Percentiles rank a stretch among this genome's conserved stretches.
Conservation (phyloP, 2,329 filamentous ascomycete genomes). For the Pyrenophora tritici-repentis region DNA sequence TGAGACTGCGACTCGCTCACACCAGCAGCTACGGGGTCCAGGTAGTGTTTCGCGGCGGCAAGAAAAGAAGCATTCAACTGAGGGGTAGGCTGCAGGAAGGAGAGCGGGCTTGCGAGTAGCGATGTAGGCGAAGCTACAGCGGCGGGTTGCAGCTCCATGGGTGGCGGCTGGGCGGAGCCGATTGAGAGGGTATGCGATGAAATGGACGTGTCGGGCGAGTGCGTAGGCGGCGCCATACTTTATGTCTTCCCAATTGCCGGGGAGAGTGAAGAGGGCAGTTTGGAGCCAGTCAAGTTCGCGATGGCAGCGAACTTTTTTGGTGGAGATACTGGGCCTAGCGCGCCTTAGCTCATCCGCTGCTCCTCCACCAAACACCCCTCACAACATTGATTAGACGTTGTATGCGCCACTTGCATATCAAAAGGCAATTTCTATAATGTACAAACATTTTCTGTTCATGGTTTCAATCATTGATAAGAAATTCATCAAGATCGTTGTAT, state of each 20-base stretch:
- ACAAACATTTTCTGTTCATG: too few relatives aligned
- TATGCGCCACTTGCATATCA: too few relatives aligned
- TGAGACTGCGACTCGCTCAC: constrained; percentile 74
- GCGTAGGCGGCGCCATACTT: constrained; percentile 41
- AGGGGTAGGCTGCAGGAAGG: constrained; percentile 75
- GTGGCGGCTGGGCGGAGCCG: constrained; percentile 42
- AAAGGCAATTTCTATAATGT: too few relatives aligned
- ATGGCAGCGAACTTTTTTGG: constrained; percentile 17
- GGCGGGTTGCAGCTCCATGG: constrained; percentile 39
- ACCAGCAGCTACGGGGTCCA: constrained; percentile 77
- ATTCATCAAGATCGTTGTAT: too few relatives aligned
- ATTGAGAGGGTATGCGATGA: constrained; percentile 49
- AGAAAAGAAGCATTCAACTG: constrained; percentile 72
- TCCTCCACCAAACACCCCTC: too few relatives aligned
- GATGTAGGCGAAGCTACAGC: constrained; percentile 59
- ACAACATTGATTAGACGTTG: too few relatives aligned
- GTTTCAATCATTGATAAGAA: too few relatives aligned
- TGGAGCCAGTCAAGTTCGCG: constrained; percentile 8
- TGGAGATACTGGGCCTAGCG: constrained; percentile 16
- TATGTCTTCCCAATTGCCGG: neutral
- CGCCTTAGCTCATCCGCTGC: neutral
- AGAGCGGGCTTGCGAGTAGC: constrained; percentile 67
- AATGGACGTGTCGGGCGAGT: constrained; percentile 47
- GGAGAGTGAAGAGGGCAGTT: neutral
- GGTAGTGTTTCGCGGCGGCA: constrained; percentile 75